These are phyloP conservation scores for Pythium sukuiense DNA, from an alignment of 352 stramenopile species.

Conservation along the genomic window DNA sequence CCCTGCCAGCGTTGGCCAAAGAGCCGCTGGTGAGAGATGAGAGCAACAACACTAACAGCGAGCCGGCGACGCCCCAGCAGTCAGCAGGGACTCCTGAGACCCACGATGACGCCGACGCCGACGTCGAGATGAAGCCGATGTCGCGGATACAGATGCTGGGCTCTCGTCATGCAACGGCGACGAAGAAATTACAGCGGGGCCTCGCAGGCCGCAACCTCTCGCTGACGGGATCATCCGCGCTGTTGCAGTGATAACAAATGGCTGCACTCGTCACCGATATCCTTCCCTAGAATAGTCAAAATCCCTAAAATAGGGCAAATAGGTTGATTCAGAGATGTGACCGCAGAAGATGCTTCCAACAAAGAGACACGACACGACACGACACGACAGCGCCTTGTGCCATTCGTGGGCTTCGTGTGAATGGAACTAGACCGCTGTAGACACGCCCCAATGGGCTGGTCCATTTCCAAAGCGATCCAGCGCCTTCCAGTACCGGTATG, in stretches of 20 bases:
- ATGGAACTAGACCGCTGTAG: too few relatives aligned
- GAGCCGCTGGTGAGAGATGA: slow-evolving; percentile 54
- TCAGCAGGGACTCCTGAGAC: neutral
- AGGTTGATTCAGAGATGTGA: neutral
- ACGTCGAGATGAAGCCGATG: neutral
- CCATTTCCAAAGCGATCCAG: neutral
- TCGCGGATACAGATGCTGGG: neutral
- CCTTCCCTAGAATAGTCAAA: neutral
- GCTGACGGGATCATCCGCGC: slow-evolving; percentile 1
- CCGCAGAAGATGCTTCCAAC: neutral
- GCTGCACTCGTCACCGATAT: slow-evolving; percentile 20
- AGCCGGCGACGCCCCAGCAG: neutral
- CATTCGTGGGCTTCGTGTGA: too few relatives aligned
- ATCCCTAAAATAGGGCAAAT: neutral
- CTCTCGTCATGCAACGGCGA: neutral
- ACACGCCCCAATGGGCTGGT: neutral
- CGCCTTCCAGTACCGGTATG: neutral
- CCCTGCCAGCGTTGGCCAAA: slow-evolving; percentile 42
- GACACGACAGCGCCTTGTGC: too few relatives aligned
- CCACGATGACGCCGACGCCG: neutral
- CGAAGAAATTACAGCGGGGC: slow-evolving; percentile 40
- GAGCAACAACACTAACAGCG: neutral
- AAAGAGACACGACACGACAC: neutral
- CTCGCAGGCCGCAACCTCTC: slow-evolving; percentile 36
- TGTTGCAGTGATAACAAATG: slow-evolving; percentile 11